Base-by-base conservation (phyloP, 108 stramenopile genomes). In the Nitzschia sp. region DNA sequence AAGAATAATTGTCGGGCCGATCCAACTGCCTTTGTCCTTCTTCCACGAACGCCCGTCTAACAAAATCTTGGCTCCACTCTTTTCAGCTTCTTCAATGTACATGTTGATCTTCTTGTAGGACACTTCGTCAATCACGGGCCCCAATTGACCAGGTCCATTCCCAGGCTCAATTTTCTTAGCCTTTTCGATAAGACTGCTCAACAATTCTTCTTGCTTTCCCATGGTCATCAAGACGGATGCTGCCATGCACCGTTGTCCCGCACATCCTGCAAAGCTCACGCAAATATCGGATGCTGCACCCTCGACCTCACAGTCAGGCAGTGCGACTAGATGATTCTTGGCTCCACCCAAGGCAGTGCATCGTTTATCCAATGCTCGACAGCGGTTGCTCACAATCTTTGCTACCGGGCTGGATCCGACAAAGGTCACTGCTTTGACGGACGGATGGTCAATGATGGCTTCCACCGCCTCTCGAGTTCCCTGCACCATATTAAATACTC, bases 271-370 rank as follows among this genome's bases (percentile, higher is more conserved):
- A 77, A 90, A 96, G 60, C 85, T 87, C 30, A 96, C 96, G 11
- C 91, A 91, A 47, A 97, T 91, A 75, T 97, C 98, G 18, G 85
- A 75, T 1, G 97, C 80, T 2, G 97, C 86, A 9, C 84, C 70
- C 26, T 88, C 90, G 5, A 89, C 46, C 45, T 98, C 89, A 69
- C 96, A 98, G 71, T 97, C 95, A 5, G 87, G 86, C 71, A 98
- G 73, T 0, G 96, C 96, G 30, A 98, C 81, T 56, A 98, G 79
- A 79, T 98, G 98, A 80, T 98, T 98, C 89, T 98, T 96, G 24
- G 98, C 98, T 18, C 98, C 98, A 0, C 98, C 98, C 17, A 98
- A 69, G 1, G 96, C 96, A 3, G 93, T 93, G 42, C 94, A 92
- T 29, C 95, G 88, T 73, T 97, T 98, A 77, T 95, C 80, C 30